Evolutionary conservation across 108 stramenopile species (phyloP), one percentile per base, ranked within the genome.

Genomic region (Nitzschia putrida): DNA sequence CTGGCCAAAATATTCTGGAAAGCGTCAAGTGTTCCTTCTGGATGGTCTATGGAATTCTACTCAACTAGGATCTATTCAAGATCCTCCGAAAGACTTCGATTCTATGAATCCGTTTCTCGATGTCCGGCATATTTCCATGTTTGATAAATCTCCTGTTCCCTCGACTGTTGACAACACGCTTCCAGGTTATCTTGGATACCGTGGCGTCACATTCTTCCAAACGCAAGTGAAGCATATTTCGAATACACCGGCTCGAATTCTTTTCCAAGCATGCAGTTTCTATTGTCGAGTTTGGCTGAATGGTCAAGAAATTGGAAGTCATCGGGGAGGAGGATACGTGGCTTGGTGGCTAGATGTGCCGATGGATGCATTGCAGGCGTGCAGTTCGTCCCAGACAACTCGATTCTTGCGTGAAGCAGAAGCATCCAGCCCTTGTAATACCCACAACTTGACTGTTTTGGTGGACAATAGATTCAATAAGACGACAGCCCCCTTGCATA

Each of bases 281-380:
- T 81, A 77, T 61, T 81, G 80, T 64, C 61, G 80, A n/a, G 80
- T 77, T 10, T 81, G 66, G 66, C 45, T 81, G 25, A 77, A 81
- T 61, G 76, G 73, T 2, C 11, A 57, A 8, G 80, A 81, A 45
- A 45, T 81, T 39, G 80, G 80, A 13, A 72, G 74, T 23, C 72
- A 77, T 49, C 66, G 25, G 8, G 71, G 72, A 8, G 80, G 80
- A n/a, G 80, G 80, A 14, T 81, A 81, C 63, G 80, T 76, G 3
- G 68, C 80, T 14, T 81, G 68, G 37, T 64, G 43, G 34, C 29
- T 81, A 38, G 76, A 71, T 26, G 59, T 77, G 3, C 72, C 80
- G 0, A 7, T 23, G 4, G 22, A 1, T 7, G 58, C 39, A 1
- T 45, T 60, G 58, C 13, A 66, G n/a, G 1, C 24, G 34, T 9